Percentiles rank a stretch among this genome's conserved stretches.
These are phyloP conservation scores for Pythium coloratum DNA, from an alignment of 352 stramenopile species.

Conservation along the genomic window DNA sequence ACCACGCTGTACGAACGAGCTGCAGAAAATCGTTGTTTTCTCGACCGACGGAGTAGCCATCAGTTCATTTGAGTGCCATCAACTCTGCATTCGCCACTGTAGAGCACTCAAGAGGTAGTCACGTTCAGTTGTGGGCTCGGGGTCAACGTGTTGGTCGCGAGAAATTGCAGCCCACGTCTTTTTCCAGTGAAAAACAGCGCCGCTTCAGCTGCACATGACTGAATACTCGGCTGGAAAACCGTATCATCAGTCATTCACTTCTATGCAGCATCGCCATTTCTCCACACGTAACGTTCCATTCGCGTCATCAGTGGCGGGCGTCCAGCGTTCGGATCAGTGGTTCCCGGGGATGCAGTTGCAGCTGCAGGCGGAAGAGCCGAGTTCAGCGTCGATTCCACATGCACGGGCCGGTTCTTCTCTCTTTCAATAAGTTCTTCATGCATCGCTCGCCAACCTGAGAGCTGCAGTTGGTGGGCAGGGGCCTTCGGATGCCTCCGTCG, in stretches of 20 bases:
- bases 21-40: too few relatives aligned
- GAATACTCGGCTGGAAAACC: not conserved
- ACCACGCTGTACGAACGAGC: too few relatives aligned
- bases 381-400: constrained; percentile 16
- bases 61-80: too few relatives aligned
- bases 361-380: constrained; percentile 22
- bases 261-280: not conserved
- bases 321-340: not conserved
- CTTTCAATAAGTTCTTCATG: constrained; percentile 20
- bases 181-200: not conserved
- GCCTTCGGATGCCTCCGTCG: not conserved
- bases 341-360: not conserved
- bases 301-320: constrained; percentile 23
- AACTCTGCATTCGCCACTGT: too few relatives aligned
- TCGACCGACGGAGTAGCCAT: too few relatives aligned
- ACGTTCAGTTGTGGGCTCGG: too few relatives aligned
- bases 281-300: constrained; percentile 18
- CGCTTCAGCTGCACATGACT: not conserved
- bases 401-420: constrained; percentile 14
- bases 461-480: constrained; percentile 17
- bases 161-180: too few relatives aligned
- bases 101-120: too few relatives aligned
- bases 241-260: too few relatives aligned
- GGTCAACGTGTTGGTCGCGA: too few relatives aligned
- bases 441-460: constrained; percentile 24